Evolutionary conservation across 345 rosid genomes (phyloP).

Genomic region (Syzygium aqueum): DNA sequence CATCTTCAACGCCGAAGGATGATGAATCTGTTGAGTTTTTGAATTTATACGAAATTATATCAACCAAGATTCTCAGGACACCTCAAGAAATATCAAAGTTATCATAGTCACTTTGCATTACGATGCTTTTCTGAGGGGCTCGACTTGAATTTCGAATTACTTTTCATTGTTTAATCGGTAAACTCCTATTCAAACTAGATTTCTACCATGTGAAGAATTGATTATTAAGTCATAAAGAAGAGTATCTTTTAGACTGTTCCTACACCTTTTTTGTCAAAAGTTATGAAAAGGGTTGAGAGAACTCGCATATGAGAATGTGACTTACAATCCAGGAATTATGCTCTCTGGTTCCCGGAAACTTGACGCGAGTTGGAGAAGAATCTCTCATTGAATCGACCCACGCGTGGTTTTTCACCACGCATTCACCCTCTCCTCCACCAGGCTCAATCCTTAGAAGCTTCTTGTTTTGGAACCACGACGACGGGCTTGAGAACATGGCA

Average conservation of each 20-base stretch:
- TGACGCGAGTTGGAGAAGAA: slow-evolving; percentile 74
- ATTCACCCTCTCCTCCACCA: neutral
- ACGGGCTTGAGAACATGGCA: neutral
- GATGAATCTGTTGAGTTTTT: slow-evolving; percentile 31
- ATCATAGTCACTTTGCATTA: neutral
- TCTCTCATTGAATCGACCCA: slow-evolving; percentile 63
- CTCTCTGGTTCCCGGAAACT: slow-evolving; percentile 21
- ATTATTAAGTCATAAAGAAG: neutral
- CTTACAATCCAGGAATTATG: slow-evolving; percentile 64
- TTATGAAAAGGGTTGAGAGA: neutral
- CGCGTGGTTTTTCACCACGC: neutral
- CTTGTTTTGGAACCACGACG: neutral
- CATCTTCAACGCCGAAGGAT: slow-evolving; percentile 77
- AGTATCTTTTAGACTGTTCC: neutral
- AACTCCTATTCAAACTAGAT: neutral
- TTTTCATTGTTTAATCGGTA: neutral
- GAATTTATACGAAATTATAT: neutral
- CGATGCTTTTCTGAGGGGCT: neutral
- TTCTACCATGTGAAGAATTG: neutral
- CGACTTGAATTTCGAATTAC: neutral
- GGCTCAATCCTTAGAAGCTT: neutral
- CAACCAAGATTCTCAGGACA: neutral
- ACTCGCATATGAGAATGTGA: neutral
- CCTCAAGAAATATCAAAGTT: neutral
- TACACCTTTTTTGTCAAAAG: neutral